Base-by-base conservation (phyloP, 768 basidiomycete species). In the Pleurotus citrinopileatus region DNA sequence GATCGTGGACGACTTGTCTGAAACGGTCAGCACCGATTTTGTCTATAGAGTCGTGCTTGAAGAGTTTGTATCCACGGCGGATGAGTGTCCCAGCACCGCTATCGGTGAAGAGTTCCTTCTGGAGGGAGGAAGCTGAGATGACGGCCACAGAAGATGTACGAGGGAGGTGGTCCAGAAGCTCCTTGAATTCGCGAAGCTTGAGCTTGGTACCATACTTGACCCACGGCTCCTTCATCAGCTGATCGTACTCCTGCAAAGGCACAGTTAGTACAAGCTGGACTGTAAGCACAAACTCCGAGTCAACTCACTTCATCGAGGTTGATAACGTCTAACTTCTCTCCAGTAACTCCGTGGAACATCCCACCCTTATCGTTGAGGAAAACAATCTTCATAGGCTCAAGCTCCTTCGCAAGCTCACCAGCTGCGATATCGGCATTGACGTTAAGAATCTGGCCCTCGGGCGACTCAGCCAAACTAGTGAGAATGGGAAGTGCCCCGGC, bases 361-460 rank as follows among this genome's bases (percentile, higher is more conserved):
- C 97, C 97, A 56, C 97, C 97, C 73, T 98, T 98, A 64, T 99
- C 97, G 67, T 98, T 97, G 65, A 99, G 68, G 73, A 94, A 98
- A 27, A 99, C 96, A 46, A 98, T 98, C 75, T 98, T 99, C 75
- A 96, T 84, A 19, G 97, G 97, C 71, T 98, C 96, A 22, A 99
- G 79, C 68, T 98, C 96, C 74, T 98, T 97, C 5, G 96, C 90
- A 17, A 99, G 82, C 71, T 99, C 97, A 36, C 96, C 97, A 1
- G 97, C 96, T 1, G 97, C 97, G 58, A 98, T 91, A 67, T 99
- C 97, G 19, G 97, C 97, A 65, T 98, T 99, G 68, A 99, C 97
- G 63, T 99, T 99, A 58, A 98, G 78, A 61, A 99, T 94, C 70
- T 99, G 97, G n/a, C 97, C 97, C 28, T 97, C 93, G 19, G 86